Conservation (phyloP, 495 filamentous ascomycete species). For the Cairneyella variabilis region DNA sequence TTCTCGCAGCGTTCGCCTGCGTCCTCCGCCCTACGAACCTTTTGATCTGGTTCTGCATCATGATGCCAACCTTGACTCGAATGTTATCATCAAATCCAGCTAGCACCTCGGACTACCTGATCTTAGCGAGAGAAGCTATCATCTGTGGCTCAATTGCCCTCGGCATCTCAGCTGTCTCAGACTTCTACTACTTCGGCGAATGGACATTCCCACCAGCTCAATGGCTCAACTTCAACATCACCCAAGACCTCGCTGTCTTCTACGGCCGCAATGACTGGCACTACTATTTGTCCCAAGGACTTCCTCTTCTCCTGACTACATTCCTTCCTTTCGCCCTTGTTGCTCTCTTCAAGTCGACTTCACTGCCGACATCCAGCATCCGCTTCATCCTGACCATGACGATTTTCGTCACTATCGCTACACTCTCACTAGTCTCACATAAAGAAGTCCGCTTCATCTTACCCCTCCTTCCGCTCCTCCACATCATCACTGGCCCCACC, state of each 20-base stretch:
- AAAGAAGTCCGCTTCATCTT: constrained; percentile 99
- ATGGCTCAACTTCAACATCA: constrained; percentile 91
- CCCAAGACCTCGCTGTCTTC: constrained; percentile 79
- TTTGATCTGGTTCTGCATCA: constrained; percentile 71
- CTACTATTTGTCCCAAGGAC: constrained; percentile 88
- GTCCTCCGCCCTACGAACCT: constrained; percentile 87
- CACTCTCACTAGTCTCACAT: constrained; percentile 80
- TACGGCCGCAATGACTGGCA: constrained; percentile 91
- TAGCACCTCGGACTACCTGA: constrained; percentile 35
- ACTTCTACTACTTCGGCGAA: constrained; percentile 76
- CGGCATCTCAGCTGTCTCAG: constrained; percentile 58
- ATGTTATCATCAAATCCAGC: constrained; percentile 18
- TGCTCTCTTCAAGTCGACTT: constrained; percentile 54
- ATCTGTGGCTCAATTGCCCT: constrained; percentile 65
- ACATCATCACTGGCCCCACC: constrained; percentile 70
- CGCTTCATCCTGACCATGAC: constrained; percentile 57
- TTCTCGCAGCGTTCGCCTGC: constrained; percentile 77
- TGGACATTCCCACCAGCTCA: constrained; percentile 90
- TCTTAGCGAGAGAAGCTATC: constrained; percentile 56
- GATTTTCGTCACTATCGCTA: constrained; percentile 52
- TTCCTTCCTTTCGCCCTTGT: constrained; percentile 69
- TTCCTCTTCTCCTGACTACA: constrained; percentile 83
- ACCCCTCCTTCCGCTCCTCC: constrained; percentile 81
- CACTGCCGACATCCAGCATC: constrained; percentile 29
- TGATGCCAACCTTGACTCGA: constrained; percentile 39